Evolutionary conservation across 176 grass and related monocot species (phyloP).

Genomic region (Stipa capillata): DNA sequence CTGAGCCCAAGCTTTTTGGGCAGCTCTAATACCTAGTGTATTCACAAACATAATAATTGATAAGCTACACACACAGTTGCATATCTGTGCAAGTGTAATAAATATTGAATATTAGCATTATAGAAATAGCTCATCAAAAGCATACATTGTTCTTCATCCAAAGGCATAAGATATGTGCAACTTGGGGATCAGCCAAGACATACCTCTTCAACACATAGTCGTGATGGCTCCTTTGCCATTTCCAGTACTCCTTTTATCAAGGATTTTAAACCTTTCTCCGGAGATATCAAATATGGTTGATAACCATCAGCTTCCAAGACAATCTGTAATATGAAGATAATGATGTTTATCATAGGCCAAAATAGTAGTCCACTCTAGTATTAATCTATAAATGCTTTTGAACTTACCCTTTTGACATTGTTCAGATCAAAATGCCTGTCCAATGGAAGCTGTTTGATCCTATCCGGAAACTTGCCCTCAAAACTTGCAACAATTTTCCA

Average conservation of each 20-base stretch:
- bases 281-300: constrained; percentile 95
- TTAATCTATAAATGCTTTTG: not conserved
- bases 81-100: not conserved
- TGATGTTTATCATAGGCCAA: constrained; percentile 12
- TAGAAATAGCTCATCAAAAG: not conserved
- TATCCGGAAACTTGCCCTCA: constrained; percentile 87
- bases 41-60: not conserved
- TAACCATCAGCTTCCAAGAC: constrained; percentile 93
- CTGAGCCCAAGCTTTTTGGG: not conserved
- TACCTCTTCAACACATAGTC: constrained; percentile 88
- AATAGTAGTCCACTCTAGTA: constrained; percentile 12
- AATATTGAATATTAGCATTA: not conserved
- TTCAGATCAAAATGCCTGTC: constrained; percentile 91
- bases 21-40: not conserved
- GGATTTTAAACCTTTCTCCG: constrained; percentile 84
- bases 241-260: constrained; percentile 91
- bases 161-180: not conserved
- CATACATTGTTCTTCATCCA: constrained; percentile 11
- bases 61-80: not conserved
- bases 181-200: constrained; percentile 18
- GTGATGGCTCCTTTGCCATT: constrained; percentile 90
- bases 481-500: constrained; percentile 97
- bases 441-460: constrained; percentile 88
- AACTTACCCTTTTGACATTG: constrained; percentile 89
- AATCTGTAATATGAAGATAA: constrained; percentile 58